A percentile compares a stretch with the other conserved stretches of the same genome.
Evolutionary conservation across 306 rosid species (phyloP).

Genomic region (Macrotyloma uniflorum): DNA sequence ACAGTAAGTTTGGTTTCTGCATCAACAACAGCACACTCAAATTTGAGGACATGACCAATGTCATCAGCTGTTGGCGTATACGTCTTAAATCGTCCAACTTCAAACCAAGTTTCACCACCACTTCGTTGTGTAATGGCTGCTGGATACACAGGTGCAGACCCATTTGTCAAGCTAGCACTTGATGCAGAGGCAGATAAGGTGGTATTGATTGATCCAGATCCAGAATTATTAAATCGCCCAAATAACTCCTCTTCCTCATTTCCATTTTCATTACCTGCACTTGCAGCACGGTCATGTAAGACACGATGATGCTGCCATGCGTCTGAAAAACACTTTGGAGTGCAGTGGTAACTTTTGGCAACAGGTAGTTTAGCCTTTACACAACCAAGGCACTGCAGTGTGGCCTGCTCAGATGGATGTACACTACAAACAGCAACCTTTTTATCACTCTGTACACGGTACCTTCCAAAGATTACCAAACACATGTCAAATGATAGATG

Average conservation of each 20-base stretch:
- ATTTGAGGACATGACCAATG: slow-evolving; percentile 91
- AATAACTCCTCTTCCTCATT: slow-evolving; percentile 91
- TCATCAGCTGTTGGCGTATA: slow-evolving; percentile 97
- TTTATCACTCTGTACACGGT: slow-evolving; percentile 91
- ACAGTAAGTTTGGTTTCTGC: slow-evolving; percentile 73
- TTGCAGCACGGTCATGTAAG: slow-evolving; percentile 97
- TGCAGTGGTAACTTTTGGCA: slow-evolving; percentile 91
- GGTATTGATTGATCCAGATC: slow-evolving; percentile 64
- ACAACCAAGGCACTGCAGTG: slow-evolving; percentile 96
- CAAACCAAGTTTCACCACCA: slow-evolving; percentile 97
- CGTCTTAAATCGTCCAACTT: slow-evolving; percentile 84
- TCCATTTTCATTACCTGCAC: slow-evolving; percentile 92
- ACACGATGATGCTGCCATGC: slow-evolving; percentile 99
- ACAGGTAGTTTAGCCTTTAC: slow-evolving; percentile 89
- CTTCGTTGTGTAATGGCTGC: slow-evolving; percentile 79
- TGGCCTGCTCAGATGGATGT: slow-evolving; percentile 98
- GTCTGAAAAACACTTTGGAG: slow-evolving; percentile 96
- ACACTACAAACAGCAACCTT: slow-evolving; percentile 89
- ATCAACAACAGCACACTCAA: slow-evolving; percentile 92
- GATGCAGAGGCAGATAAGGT: slow-evolving; percentile 72
- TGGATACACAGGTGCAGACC: slow-evolving; percentile 82
- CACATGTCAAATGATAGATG: slow-evolving; percentile 12
- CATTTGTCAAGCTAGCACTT: slow-evolving; percentile 76
- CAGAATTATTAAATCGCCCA: slow-evolving; percentile 77
- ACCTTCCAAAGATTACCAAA: slow-evolving; percentile 61